Conservation (phyloP, 495 filamentous ascomycete genomes). For the Neurospora sp. region DNA sequence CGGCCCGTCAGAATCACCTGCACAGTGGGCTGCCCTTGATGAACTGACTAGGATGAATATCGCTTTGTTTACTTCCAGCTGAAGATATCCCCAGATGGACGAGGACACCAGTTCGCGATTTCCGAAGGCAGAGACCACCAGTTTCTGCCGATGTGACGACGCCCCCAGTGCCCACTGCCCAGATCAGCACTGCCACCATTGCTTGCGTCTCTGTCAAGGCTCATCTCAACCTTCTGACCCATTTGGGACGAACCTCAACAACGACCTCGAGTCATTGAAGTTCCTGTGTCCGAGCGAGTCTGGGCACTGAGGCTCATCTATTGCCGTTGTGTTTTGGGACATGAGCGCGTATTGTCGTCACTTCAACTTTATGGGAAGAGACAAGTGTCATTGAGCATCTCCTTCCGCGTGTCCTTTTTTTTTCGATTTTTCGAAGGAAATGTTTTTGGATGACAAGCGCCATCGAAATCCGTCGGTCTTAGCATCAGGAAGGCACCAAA, state of each 20-base stretch:
- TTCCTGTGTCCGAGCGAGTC: not conserved
- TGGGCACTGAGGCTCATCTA: not conserved
- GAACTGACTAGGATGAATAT: not conserved
- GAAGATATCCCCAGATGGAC: not conserved
- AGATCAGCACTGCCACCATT: not conserved
- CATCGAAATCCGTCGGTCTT: not conserved
- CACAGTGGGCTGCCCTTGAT: not conserved
- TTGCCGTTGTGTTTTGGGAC: not conserved
- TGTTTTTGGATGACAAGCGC: not conserved
- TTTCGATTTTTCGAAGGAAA: too few relatives aligned
- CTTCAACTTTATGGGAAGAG: too few relatives aligned
- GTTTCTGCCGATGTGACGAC: not conserved
- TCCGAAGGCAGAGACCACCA: too few relatives aligned
- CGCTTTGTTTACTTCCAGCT: not conserved
- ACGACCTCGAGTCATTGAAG: not conserved
- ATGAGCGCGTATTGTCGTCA: not conserved
- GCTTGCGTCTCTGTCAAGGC: not conserved
- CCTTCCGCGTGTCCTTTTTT: too few relatives aligned
- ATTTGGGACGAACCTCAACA: not conserved
- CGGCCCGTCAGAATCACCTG: not conserved
- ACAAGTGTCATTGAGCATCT: too few relatives aligned
- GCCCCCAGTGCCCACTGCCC: not conserved
- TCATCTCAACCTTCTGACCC: not conserved
- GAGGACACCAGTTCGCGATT: not conserved
- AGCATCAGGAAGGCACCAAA: not conserved